Base-by-base conservation (phyloP, 345 rosid genomes). In the Aquilaria sinensis region DNA sequence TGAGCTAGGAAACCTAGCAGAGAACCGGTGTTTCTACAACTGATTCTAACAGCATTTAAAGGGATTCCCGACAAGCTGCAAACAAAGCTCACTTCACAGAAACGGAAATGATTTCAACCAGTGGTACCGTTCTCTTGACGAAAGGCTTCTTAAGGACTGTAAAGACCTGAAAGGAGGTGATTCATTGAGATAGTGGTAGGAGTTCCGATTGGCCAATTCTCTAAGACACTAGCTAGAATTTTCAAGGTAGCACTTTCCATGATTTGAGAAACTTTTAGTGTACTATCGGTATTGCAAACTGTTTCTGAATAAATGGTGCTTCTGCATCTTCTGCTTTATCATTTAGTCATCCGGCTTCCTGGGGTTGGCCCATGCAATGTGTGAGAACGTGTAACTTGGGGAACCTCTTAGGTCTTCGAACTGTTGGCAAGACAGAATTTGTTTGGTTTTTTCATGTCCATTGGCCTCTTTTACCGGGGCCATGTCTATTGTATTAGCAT, bases 281-380 rank as follows among this genome's bases (percentile, higher is more conserved):
- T 68, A 89, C 89, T 74, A 96, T 83, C 14, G 87, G 92, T 51
- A 92, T 80, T 51, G 96, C 98, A 56, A 89, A 92, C 43, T 89
- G 70, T 70, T 84, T 92, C 75, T 92, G 98, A 62, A 89, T 85
- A 58, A 87, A 82, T 51, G 98, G 96, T 23, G 96, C 96, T 78
- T 89, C 98, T 2, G 98, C 94, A 60, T 93, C 97, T 67, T 90
- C 98, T 23, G 82, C 90, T 79, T 90, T 97, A 67, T 93, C 98
- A 48, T 93, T 96, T 0, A 64, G 53, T 84, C 96, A 45, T 77
- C 73, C 50, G 61, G 85, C 69, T 57, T 86, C 16, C 70, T 70
- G 10, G 72, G 72, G 75, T 66, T 75, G 62, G 77, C 70, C 23
- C 78, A 71, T 13, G 94, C 77, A 46, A 93, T 89, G 78, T 84